Conservation (phyloP, 495 filamentous ascomycete genomes). For the Cercophora newfieldiana region DNA sequence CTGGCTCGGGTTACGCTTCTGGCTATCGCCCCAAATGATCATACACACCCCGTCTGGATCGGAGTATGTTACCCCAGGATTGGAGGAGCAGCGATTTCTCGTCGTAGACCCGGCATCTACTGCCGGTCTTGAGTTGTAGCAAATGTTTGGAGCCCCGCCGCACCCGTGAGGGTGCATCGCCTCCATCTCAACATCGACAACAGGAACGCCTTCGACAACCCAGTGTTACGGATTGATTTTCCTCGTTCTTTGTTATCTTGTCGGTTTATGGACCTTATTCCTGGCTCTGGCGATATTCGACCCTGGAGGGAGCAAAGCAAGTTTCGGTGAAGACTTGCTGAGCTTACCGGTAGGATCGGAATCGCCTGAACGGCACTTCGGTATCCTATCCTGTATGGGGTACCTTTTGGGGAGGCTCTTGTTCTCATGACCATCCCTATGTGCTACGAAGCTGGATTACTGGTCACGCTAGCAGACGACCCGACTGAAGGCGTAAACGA, state of each 20-base stretch:
- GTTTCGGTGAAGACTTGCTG: slow-evolving; percentile 3
- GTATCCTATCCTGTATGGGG: slow-evolving; percentile 25
- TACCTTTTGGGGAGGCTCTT: slow-evolving; percentile 23
- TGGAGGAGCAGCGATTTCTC: slow-evolving; percentile 32
- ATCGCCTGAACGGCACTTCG: slow-evolving; percentile 40
- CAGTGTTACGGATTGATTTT: slow-evolving; percentile 35
- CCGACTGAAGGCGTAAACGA: slow-evolving; percentile 2
- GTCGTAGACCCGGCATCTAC: slow-evolving; percentile 17
- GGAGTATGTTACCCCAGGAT: slow-evolving; percentile 27
- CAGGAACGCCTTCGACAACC: slow-evolving; percentile 29
- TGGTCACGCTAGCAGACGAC: slow-evolving; percentile 18
- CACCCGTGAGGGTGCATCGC: slow-evolving; percentile 8
- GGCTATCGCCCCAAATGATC: slow-evolving; percentile 74
- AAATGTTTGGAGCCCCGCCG: neutral
- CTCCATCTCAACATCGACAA: slow-evolving; percentile 30
- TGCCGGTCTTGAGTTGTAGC: neutral
- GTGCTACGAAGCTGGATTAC: slow-evolving; percentile 18
- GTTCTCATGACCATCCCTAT: neutral
- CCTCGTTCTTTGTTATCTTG: slow-evolving; percentile 38
- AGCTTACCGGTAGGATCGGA: slow-evolving; percentile 12
- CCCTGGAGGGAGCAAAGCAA: slow-evolving; percentile 12
- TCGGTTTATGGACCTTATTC: slow-evolving; percentile 23
- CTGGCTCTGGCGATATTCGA: slow-evolving; percentile 24
- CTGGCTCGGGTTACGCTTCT: slow-evolving; percentile 60
- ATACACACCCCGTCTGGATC: slow-evolving; percentile 23